Percentiles rank a stretch among this genome's conserved stretches.
These are phyloP conservation scores for Candida ponderosae DNA, from an alignment of 805 yeast genomes.

Conservation along the genomic window DNA sequence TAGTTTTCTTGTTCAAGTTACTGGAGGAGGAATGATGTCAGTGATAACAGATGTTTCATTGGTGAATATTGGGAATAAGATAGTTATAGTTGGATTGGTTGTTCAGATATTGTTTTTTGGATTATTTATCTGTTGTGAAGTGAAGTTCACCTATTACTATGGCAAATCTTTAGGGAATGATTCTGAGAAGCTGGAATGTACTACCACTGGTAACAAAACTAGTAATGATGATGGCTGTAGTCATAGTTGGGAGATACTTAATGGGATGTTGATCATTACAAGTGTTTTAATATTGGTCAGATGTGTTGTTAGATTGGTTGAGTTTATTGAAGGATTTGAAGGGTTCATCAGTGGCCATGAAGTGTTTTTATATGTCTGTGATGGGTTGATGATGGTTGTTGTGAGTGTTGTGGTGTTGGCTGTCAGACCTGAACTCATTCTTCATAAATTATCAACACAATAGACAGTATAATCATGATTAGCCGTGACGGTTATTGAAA, in stretches of 20 bases:
- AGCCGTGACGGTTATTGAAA: too few relatives aligned
- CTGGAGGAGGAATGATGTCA: constrained; percentile 25
- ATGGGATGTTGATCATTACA: constrained; percentile 5
- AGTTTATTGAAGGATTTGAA: constrained; percentile 21
- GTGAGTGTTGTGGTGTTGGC: not conserved
- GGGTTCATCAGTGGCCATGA: constrained; percentile 22
- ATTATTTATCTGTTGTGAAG: constrained; percentile 17
- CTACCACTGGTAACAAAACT: constrained; percentile 1
- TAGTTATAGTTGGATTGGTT: constrained; percentile 22
- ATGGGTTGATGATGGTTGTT: constrained; percentile 21
- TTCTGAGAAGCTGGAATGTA: too few relatives aligned
- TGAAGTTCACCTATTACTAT: constrained; percentile 8
- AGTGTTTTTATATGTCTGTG: constrained; percentile 20
- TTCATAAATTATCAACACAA: not conserved
- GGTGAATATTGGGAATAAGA: constrained; percentile 13
- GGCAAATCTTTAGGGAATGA: constrained; percentile 1
- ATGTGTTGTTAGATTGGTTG: constrained; percentile 24
- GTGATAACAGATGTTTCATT: not conserved
- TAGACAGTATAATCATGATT: too few relatives aligned
- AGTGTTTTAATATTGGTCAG: constrained; percentile 21
- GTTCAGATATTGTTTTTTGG: constrained; percentile 24
- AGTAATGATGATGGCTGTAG: not conserved
- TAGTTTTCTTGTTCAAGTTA: constrained; percentile 22
- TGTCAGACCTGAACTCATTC: not conserved
- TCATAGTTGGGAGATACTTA: constrained; percentile 10